Evolutionary conservation across 2,329 filamentous ascomycete species (phyloP).

Genomic region (Verticillium nubilum): DNA sequence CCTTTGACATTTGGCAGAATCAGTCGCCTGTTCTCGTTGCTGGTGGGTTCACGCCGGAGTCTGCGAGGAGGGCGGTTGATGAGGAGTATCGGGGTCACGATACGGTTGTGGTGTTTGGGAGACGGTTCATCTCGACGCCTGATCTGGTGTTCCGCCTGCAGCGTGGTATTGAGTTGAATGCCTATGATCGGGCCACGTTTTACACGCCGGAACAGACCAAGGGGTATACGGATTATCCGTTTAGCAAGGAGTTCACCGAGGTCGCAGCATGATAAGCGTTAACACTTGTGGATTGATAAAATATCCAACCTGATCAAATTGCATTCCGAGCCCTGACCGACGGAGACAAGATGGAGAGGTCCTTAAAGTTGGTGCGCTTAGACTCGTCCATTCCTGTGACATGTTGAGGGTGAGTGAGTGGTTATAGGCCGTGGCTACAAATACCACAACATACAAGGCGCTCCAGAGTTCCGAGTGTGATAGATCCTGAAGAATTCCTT

Average conservation of each 20-base stretch:
- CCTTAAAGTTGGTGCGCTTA: too few species aligned
- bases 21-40: slow-evolving; percentile 24
- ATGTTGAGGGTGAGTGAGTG: too few species aligned
- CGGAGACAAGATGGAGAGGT: too few species aligned
- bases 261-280: too few species aligned
- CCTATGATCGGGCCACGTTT: slow-evolving; percentile 20
- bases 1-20: slow-evolving; percentile 29
- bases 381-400: too few species aligned
- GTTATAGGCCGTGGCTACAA: too few species aligned
- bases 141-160: slow-evolving; percentile 20
- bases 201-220: slow-evolving; percentile 12
- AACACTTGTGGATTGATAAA: too few species aligned
- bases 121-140: slow-evolving; percentile 24
- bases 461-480: too few species aligned
- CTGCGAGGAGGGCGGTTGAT: slow-evolving; percentile 23
- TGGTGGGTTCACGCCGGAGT: slow-evolving; percentile 22
- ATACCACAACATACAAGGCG: too few species aligned
- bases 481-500: too few species aligned
- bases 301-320: too few species aligned
- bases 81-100: slow-evolving; percentile 20
- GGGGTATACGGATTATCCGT: slow-evolving; percentile 23
- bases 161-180: slow-evolving; percentile 18
- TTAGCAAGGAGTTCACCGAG: slow-evolving; percentile 13
- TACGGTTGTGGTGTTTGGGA: slow-evolving; percentile 26
- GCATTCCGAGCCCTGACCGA: too few species aligned